Evolutionary conservation across 768 basidiomycete species (phyloP).

Genomic region (Tylopilus sp.): DNA sequence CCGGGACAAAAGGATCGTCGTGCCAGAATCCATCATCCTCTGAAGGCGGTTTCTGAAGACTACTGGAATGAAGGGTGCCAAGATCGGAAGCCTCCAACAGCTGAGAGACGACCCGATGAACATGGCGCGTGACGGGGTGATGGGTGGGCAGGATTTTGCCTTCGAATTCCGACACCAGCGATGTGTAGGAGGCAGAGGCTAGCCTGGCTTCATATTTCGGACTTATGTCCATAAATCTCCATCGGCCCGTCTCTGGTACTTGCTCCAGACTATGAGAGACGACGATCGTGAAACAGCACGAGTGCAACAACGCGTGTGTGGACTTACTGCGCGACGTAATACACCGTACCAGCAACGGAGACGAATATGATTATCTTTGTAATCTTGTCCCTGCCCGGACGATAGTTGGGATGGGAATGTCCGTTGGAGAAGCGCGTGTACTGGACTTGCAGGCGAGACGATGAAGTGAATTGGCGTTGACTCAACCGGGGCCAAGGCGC

Average conservation of each 20-base stretch:
- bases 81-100: constrained; percentile 73
- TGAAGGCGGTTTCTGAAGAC: constrained; percentile 1
- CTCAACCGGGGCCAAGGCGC: neutral
- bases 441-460: constrained; percentile 18
- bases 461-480: constrained; percentile 20
- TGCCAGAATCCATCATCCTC: constrained; percentile 22
- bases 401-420: constrained; percentile 1
- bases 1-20: constrained; percentile 18
- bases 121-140: constrained; percentile 63
- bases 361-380: constrained; percentile 17
- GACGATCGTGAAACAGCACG: neutral
- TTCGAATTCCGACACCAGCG: constrained; percentile 51
- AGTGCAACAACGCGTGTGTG: neutral
- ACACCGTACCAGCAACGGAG: constrained; percentile 20
- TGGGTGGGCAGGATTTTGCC: constrained; percentile 57
- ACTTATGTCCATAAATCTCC: constrained; percentile 83
- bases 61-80: constrained; percentile 45
- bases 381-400: constrained; percentile 8
- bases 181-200: constrained; percentile 35
- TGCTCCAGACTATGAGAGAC: constrained; percentile 60
- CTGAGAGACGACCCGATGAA: constrained; percentile 63
- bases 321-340: constrained; percentile 30
- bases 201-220: constrained; percentile 55
- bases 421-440: constrained; percentile 27
- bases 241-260: constrained; percentile 82